Evolutionary conservation across 179 eudicot species (phyloP), one percentile per base, ranked within the genome.

Genomic region (Gypsophila paniculata): DNA sequence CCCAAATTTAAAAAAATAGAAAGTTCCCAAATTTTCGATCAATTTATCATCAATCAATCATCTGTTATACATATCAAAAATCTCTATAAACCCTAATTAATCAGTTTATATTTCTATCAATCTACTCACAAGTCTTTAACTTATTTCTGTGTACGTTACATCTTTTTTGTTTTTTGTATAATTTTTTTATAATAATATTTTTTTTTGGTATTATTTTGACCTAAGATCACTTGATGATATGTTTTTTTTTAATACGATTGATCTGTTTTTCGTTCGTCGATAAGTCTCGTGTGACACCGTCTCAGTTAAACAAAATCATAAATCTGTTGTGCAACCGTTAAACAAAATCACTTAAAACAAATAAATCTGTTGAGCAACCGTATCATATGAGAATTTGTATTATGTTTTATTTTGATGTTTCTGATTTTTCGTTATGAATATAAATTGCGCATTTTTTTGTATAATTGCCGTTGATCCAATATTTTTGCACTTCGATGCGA

Each of bases 71-170:
- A 7, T 13, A 42, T 42, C 46, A 42, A 13, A 54, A 34, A 48
- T 19, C 69, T 52, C 8, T 8, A 17, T 29, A 70, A 4, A 8
- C 26, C 11, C 13, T 9, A 46, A 49, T 23, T 55, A 52, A 66
- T 66, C 76, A 14, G 17, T 36, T 46, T 18, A 52, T 68, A 48
- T 21, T 8, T 11, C 11, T 55, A 66, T 57, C 65, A 19, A 57
- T 70, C 19, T 61, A 64, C 58, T 70, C 75, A 65, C 48, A 49
- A 74, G 64, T 66, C 8, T 70, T 70, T 69, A 75, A 71, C 74
- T 79, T 4, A 65, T 29, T 19, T 75, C 70, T 75, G 44, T 79
- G 79, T 79, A 75, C 66, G 79, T 79, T 65, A 66, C 79, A 65
- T 44, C 8, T 34, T 53, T 15, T 29, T 10, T 5, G 17, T 6